Evolutionary conservation across 2,329 filamentous ascomycete species (phyloP), one percentile per base, ranked within the genome.

Genomic region (Curvularia hawaiiensis): DNA sequence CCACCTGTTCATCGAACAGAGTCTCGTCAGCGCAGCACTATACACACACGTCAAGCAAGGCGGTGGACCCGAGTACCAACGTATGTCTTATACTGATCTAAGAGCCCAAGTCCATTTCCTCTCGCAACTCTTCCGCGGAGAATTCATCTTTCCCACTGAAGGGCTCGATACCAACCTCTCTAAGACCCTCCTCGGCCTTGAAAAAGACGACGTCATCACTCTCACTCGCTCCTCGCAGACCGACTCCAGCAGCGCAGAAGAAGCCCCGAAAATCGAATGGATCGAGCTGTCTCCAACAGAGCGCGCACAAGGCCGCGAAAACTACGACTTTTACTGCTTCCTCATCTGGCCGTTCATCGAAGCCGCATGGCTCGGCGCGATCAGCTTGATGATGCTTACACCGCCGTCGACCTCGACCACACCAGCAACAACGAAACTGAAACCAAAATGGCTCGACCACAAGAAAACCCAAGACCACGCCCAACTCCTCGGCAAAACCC

Each of bases 241-340:
- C 11, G 35, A 52, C 8, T 79, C 84, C 38, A 78, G 81, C 0
- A 78, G 59, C 18, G 3, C 30, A 31, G 59, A 38, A 28, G 47
- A 39, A 49, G 16, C 22, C 20, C 14, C 22, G 1, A 35, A 28
- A 0, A 84, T 92, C n/a, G 79, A 80, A 0, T 86, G 80, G 54
- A 80, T 97, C 38, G 91, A 92, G 4, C 81, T 99, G 8, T 89
- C 90, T 18, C 85, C 90, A 6, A 79, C 84, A 3, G 95, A 99
- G 75, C 84, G 93, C 18, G 82, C 84, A 30, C 87, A 85, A 7
- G 95, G 95, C 1, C 83, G 94, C 38, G 95, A 99, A 76, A 98
- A 97, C 69, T 99, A 90, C 70, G 95, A 99, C 73, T 99, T 99
- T 77, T 98, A 98, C 79, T 98, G 94, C 79, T 99, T 98, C 82